Evolutionary conservation across 192 early-diverging fungal species (phyloP), one percentile per base, ranked within the genome.

Genomic region (Podila epicladia): DNA sequence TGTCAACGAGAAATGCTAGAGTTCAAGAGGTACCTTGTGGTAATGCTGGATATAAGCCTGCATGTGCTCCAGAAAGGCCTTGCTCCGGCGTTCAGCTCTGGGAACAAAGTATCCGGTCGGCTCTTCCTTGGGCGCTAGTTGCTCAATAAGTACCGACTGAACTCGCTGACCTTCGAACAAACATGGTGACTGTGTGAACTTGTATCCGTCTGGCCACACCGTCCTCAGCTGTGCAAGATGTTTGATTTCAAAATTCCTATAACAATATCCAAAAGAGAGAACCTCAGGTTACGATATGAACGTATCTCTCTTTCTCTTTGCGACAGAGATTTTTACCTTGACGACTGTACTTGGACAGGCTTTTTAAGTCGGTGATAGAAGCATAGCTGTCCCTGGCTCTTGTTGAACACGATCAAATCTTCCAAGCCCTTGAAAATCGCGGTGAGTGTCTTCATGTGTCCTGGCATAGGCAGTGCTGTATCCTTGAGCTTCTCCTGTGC

Each of bases 151-250:
- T 31, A 80, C 72, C 45, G 77, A 80, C 8, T 66, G 65, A 5
- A 48, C 69, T 41, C 67, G 66, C 12, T 24, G 45, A 5, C 70
- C 77, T 19, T 69, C 77, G n/a, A 69, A 51, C 24, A 80, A 22
- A 45, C 77, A 80, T 4, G 71, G 77, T 24, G 65, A 65, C 4
- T 35, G 61, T 19, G 62, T 69, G 2, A 69, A 32, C 48, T 64
- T 41, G 62, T 80, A 80, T 5, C 33, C 71, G 13, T 73, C 77
- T 17, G 77, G 77, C 66, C 72, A 60, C 33, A 80, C 22, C 2
- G 77, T 80, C 62, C 66, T 73, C 35, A 80, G 31, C n/a, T 80
- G 77, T 17, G 77, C 77, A 41, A 80, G 71, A 65, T 80, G 66
- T 38, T 64, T 69, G 26, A 80, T 63, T 20, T 80, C 77, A 69